Percentiles rank a stretch among this genome's conserved stretches.
Evolutionary conservation across 2,329 filamentous ascomycete species (phyloP).

Genomic region (Penicillium sumatraense): DNA sequence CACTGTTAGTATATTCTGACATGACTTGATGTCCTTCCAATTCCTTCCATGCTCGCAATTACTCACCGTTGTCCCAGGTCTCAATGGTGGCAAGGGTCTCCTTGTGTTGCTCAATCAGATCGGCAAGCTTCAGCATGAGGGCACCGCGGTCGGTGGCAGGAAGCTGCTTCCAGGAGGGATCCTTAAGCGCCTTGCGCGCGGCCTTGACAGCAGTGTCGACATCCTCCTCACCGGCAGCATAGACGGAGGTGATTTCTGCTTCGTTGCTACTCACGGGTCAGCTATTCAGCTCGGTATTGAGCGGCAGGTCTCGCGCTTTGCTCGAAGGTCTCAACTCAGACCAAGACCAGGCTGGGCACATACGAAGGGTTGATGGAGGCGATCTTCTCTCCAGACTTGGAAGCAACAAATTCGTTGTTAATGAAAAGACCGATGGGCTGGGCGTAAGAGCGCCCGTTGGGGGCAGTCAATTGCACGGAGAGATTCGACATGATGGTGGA

Average conservation of each 20-base stretch:
- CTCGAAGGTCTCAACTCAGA: neutral
- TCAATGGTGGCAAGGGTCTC: constrained; percentile 69
- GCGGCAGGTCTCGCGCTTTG: neutral
- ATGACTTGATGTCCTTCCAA: neutral
- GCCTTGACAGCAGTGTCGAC: constrained; percentile 38
- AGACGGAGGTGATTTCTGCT: constrained; percentile 70
- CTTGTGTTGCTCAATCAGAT: constrained; percentile 69
- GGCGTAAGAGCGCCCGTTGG: constrained; percentile 73
- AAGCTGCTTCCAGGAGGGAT: constrained; percentile 40
- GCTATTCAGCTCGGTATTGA: neutral
- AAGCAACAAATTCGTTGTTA: constrained; percentile 77
- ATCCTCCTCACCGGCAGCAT: constrained; percentile 56
- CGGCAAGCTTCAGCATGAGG: constrained; percentile 72
- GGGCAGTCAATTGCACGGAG: constrained; percentile 67
- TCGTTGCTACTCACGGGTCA: constrained; percentile 59
- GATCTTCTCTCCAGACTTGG: constrained; percentile 67
- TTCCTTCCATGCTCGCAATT: neutral
- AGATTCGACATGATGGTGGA: constrained; percentile 43
- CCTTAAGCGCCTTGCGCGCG: constrained; percentile 40
- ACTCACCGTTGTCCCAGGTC: constrained; percentile 79
- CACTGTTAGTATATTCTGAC: constrained; percentile 11
- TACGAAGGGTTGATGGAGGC: constrained; percentile 69
- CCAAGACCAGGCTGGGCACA: constrained; percentile 14
- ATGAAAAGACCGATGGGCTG: constrained; percentile 82
- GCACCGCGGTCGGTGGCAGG: constrained; percentile 63